Evolutionary conservation across 257 asterid genomes (phyloP).

Genomic region (Linderniella brevidens): DNA sequence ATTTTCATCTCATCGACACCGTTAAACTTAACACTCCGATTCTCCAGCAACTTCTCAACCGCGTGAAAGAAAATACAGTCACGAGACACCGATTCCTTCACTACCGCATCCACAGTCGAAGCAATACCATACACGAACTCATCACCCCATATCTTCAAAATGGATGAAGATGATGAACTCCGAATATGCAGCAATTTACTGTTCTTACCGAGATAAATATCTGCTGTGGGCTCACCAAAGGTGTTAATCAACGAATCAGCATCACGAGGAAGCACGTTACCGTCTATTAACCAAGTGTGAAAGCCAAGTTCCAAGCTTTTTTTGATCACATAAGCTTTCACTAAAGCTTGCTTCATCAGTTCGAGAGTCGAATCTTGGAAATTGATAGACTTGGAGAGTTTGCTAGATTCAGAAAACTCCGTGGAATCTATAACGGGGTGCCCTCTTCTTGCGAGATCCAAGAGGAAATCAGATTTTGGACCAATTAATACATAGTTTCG

Average conservation of each 20-base stretch:
- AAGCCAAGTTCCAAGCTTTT: conserved; percentile 54
- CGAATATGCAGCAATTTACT: conserved; percentile 25
- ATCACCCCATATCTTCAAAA: conserved; percentile 31
- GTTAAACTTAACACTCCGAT: conserved; percentile 17
- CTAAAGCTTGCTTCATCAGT: conserved; percentile 31
- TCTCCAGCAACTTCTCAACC: conserved; percentile 39
- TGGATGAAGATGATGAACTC: conserved; percentile 43
- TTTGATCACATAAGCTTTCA: conserved; percentile 32
- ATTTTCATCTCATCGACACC: conserved; percentile 37
- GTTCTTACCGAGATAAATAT: conserved; percentile 35
- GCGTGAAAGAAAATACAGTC: conserved; percentile 18
- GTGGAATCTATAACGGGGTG: conserved; percentile 50
- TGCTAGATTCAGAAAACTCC: conserved; percentile 22
- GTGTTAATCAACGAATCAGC: conserved; percentile 28
- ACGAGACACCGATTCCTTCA: conserved; percentile 21
- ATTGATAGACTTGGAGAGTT: conserved; percentile 23
- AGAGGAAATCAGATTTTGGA: conserved; percentile 27
- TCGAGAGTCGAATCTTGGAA: conserved; percentile 30
- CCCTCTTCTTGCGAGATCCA: conserved; percentile 84
- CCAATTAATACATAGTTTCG: conserved; percentile 58
- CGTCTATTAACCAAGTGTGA: conserved; percentile 40
- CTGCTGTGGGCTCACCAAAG: conserved; percentile 18
- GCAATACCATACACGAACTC: conserved; percentile 24
- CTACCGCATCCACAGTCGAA: conserved; percentile 17
- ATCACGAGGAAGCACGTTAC: conserved; percentile 41